Percentiles rank a stretch among this genome's conserved stretches.
phyloP scores from a whole-genome alignment of 306 rosid genomes.

The Prunus kanzakura region DNA sequence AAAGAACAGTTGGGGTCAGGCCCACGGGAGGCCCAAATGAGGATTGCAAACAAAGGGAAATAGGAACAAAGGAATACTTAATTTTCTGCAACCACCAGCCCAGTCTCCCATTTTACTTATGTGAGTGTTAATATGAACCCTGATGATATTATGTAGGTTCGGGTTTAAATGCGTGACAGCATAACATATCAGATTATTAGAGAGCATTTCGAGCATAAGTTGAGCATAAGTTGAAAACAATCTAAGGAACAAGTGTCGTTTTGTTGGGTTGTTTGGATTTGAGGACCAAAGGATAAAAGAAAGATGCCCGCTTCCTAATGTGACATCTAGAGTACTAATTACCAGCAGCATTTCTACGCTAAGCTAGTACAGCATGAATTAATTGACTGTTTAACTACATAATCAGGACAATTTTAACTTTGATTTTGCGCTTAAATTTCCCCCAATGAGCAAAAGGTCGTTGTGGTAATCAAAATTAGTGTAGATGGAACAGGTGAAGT shows the following conservation, averaged over 20 bases:
- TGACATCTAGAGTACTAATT: not conserved
- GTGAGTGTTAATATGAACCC: too few species aligned
- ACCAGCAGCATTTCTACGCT: not conserved
- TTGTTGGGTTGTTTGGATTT: not conserved
- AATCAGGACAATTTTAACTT: conserved; percentile 3
- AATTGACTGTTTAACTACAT: conserved; percentile 45
- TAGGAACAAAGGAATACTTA: not conserved
- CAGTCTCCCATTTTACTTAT: not conserved
- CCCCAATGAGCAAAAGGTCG: conserved; percentile 1
- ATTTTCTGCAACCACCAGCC: not conserved
- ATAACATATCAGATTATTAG: too few species aligned
- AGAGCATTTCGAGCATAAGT: too few species aligned
- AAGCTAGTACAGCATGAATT: not conserved
- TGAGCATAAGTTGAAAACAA: not conserved
- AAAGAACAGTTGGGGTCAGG: not conserved
- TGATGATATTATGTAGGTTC: too few species aligned
- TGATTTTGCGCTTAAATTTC: not conserved
- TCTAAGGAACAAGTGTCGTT: not conserved
- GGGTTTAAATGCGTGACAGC: too few species aligned
- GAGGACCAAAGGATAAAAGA: not conserved
- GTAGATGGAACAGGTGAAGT: conserved; percentile 12
- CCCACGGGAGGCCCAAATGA: not conserved
- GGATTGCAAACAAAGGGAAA: conserved; percentile 7
- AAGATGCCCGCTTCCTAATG: not conserved
- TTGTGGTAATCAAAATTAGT: conserved; percentile 16